Evolutionary conservation across 768 basidiomycete species (phyloP), one percentile per base, ranked within the genome.

Genomic region (Leccinum obscurum): DNA sequence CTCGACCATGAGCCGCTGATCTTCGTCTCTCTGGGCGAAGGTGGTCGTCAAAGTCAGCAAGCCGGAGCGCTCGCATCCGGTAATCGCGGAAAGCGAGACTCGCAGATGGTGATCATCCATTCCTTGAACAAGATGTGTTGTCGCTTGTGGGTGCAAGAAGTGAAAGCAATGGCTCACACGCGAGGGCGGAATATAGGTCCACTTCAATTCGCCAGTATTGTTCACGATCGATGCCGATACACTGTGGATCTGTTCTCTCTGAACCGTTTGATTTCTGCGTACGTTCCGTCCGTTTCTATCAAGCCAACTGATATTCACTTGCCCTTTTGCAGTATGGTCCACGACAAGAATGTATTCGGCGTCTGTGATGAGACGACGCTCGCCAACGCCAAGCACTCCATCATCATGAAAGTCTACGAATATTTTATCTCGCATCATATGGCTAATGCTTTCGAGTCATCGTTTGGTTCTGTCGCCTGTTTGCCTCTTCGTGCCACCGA

Each of bases 341-440:
- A 96, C 73, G 95, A 97, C 78, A 94, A 89, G 80, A 92, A 92
- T 75, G 83, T 93, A 9, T 82, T 99, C 46, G 96, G 92, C 68
- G 92, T 92, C 58, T 98, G 96, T 66, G 97, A 97, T 64, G 96
- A 99, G 76, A 99, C 96, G 0, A 83, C 88, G 63, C 78, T 99
- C 57, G 82, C 95, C 32, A 98, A 99, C 66, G 85, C 95, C 17
- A 96, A 97, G 73, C 91, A 94, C 73, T 97, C 95, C 1, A 81
- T 95, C 69, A 24, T 24, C 24, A 24, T 24, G 24, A 92, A 98
- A 81, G 96, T 98, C 34, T 98, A 98, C 80, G 96, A 98, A 72
- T 98, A 98, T 82, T 98, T 93, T 79, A 93, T 99, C 67, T 98
- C 94, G 0, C 97, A 99, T 77, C 94, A 98, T 76, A 88, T 98